These are phyloP conservation scores for Cercospora sp. DNA, from an alignment of 2,329 filamentous ascomycete species.

Conservation along the genomic window DNA sequence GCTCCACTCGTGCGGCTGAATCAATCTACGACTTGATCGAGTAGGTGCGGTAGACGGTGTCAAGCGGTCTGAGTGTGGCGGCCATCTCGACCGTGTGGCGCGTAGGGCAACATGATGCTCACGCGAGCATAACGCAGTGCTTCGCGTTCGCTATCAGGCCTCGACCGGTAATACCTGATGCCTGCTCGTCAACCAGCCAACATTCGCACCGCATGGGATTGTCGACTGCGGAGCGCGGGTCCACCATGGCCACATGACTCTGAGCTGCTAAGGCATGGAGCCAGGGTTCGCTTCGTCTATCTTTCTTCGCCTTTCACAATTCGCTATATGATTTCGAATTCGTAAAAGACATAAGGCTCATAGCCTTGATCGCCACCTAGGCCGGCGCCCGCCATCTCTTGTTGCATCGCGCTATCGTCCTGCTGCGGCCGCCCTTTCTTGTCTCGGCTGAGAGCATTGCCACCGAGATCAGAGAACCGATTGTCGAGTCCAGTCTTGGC, in stretches of 20 bases:
- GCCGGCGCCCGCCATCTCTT: conserved; percentile 78
- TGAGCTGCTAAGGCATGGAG: neutral
- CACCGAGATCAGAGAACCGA: conserved; percentile 86
- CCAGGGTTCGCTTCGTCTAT: neutral
- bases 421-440: conserved; percentile 90
- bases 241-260: neutral
- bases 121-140: neutral
- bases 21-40: neutral
- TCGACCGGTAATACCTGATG: neutral
- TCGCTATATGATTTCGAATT: conserved; percentile 71
- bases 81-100: neutral
- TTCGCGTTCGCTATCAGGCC: neutral
- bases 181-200: neutral
- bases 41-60: neutral
- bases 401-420: conserved; percentile 76
- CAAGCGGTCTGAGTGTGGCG: neutral
- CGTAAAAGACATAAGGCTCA: conserved; percentile 95
- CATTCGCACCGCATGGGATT: neutral
- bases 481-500: conserved; percentile 67
- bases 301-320: neutral
- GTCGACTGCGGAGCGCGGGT: neutral
- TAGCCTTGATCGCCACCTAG: conserved; percentile 76
- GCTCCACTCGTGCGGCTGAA: conserved; percentile 2
- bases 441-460: conserved; percentile 90
- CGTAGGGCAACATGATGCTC: neutral